A percentile compares a stretch with the other conserved stretches of the same genome.
Conservation (phyloP, 257 asterid species). For the Ilex asprella region DNA sequence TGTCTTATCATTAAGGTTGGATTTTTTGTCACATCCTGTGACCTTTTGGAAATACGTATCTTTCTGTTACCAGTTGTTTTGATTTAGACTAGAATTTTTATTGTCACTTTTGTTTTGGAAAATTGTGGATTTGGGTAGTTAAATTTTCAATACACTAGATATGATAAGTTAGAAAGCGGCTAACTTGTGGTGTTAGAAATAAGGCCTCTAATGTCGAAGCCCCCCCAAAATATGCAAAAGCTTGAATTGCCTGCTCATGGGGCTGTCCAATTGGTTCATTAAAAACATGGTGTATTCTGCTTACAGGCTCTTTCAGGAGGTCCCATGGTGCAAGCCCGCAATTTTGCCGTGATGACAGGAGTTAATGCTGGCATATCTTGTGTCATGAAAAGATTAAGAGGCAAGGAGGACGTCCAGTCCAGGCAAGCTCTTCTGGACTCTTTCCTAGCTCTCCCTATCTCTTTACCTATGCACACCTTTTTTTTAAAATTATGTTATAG, state of each 20-base stretch:
- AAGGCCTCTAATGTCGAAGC: no score
- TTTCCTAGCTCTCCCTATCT: no score
- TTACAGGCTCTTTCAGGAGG: constrained; percentile 86
- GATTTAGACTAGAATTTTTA: constrained; percentile 3
- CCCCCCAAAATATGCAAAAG: no score
- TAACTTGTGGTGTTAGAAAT: no score
- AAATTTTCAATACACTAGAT: no score
- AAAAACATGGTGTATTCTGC: neutral
- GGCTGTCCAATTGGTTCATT: neutral
- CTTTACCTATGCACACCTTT: no score
- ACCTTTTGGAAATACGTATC: neutral
- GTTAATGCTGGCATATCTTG: constrained; percentile 88
- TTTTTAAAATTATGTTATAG: no score
- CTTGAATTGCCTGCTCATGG: no score
- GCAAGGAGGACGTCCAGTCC: constrained; percentile 88
- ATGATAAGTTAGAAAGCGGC: no score
- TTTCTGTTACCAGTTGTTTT: constrained; percentile 3
- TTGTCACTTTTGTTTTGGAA: neutral
- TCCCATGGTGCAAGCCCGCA: constrained; percentile 82
- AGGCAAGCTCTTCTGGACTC: constrained; percentile 32
- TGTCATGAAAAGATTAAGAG: constrained; percentile 82
- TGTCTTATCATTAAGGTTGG: no score
- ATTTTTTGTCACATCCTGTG: no score
- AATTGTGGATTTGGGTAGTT: neutral
- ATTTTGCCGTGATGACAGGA: constrained; percentile 94